phyloP scores from a whole-genome alignment of 2,329 filamentous ascomycete genomes.

The Cladophialophora exuberans region DNA sequence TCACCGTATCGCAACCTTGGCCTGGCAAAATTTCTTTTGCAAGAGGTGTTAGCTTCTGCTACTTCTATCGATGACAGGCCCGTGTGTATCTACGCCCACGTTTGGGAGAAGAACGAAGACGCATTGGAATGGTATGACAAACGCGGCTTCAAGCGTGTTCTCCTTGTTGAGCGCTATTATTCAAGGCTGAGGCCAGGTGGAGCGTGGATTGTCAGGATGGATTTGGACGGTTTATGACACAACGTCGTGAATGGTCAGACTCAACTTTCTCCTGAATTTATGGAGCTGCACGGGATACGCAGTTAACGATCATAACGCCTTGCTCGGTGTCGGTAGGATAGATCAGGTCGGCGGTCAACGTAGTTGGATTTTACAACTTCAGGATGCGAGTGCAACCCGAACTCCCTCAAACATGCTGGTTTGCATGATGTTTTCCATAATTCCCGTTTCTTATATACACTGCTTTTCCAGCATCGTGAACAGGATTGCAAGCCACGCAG shows the following conservation, averaged over 20 bases:
- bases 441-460: constrained; percentile 16
- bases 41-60: constrained; percentile 42
- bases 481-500: neutral
- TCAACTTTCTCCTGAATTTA: no score
- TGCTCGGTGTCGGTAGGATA: neutral
- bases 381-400: neutral
- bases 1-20: constrained; percentile 63
- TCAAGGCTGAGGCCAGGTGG: constrained; percentile 59
- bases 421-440: neutral
- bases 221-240: constrained; percentile 17
- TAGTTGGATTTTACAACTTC: no score
- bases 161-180: constrained; percentile 61
- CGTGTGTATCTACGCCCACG: constrained; percentile 62
- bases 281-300: no score
- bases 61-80: constrained; percentile 21
- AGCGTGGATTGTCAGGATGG: constrained; percentile 54
- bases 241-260: neutral
- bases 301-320: neutral
- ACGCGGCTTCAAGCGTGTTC: constrained; percentile 58
- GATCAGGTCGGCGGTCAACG: no score
- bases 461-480: neutral
- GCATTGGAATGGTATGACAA: constrained; percentile 64
- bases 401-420: neutral
- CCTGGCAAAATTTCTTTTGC: constrained; percentile 59
- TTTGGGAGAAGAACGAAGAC: constrained; percentile 65